These are phyloP conservation scores for Populus tomentosa DNA, from an alignment of 441 rosid genomes.

Conservation along the genomic window DNA sequence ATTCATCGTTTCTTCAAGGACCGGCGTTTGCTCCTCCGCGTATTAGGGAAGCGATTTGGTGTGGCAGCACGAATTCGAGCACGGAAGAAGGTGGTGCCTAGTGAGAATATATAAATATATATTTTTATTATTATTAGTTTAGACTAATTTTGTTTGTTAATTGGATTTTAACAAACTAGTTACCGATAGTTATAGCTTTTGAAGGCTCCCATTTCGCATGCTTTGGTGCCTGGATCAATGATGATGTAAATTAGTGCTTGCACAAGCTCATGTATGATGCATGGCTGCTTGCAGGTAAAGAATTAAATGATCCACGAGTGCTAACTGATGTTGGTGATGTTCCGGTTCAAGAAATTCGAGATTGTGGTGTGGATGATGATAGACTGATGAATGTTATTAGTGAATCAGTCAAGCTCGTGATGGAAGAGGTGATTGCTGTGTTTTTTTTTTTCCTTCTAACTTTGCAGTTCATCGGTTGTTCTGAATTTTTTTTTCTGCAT, in stretches of 20 bases:
- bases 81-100: constrained; percentile 76
- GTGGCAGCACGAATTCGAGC: constrained; percentile 90
- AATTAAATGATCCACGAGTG: constrained; percentile 80
- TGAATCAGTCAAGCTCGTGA: constrained; percentile 82
- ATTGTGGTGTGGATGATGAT: constrained; percentile 92
- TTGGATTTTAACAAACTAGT: too few species aligned
- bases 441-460: too few species aligned
- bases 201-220: too few species aligned
- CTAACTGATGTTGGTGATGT: constrained; percentile 95
- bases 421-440: constrained; percentile 65
- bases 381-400: constrained; percentile 83
- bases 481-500: not conserved
- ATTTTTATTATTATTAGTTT: too few species aligned
- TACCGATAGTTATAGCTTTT: not conserved
- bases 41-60: constrained; percentile 97
- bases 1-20: constrained; percentile 98
- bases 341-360: constrained; percentile 97
- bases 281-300: constrained; percentile 56
- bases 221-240: too few species aligned
- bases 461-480: too few species aligned
- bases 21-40: constrained; percentile 99
- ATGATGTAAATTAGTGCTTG: too few species aligned
- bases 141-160: too few species aligned
- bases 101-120: not conserved
- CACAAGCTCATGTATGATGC: not conserved